These are phyloP conservation scores for Annulohypoxylon bovei DNA, from an alignment of 495 filamentous ascomycete species.

Conservation along the genomic window DNA sequence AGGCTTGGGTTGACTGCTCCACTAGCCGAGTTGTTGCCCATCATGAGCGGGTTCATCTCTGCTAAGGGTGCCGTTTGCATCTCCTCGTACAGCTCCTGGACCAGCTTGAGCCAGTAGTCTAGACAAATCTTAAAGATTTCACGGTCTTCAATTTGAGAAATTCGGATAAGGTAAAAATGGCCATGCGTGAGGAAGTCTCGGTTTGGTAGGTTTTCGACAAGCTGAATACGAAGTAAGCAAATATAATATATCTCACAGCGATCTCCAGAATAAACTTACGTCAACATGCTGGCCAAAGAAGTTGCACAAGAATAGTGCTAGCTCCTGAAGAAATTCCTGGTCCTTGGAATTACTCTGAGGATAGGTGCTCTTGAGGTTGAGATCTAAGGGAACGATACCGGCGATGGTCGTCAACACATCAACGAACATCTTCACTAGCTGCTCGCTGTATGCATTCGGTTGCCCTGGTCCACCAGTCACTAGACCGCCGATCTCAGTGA, in stretches of 20 bases:
- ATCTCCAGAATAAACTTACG: conserved; percentile 64
- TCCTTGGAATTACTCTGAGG: conserved; percentile 89
- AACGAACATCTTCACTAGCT: conserved; percentile 96
- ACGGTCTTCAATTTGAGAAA: conserved; percentile 97
- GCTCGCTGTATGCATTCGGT: conserved; percentile 85
- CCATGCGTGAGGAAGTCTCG: conserved; percentile 92
- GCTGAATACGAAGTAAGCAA: conserved; percentile 60
- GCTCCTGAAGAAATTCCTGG: conserved; percentile 96
- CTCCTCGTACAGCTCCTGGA: conserved; percentile 98
- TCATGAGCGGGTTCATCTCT: conserved; percentile 87
- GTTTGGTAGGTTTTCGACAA: conserved; percentile 95
- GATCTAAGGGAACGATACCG: conserved; percentile 85
- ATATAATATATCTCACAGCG: neutral
- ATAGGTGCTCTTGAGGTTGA: conserved; percentile 91
- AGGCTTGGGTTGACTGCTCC: conserved; percentile 86
- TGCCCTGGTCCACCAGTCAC: conserved; percentile 73
- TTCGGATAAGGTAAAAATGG: conserved; percentile 97
- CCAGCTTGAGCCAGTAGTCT: conserved; percentile 98
- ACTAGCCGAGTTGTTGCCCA: conserved; percentile 64
- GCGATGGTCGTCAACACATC: conserved; percentile 89
- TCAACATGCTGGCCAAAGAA: conserved; percentile 93
- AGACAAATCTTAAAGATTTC: conserved; percentile 99
- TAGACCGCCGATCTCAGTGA: conserved; percentile 96
- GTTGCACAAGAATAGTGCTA: conserved; percentile 94
- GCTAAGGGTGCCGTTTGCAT: conserved; percentile 94